These are phyloP conservation scores for Arachis hypogaea DNA, from an alignment of 306 rosid species.

Conservation along the genomic window DNA sequence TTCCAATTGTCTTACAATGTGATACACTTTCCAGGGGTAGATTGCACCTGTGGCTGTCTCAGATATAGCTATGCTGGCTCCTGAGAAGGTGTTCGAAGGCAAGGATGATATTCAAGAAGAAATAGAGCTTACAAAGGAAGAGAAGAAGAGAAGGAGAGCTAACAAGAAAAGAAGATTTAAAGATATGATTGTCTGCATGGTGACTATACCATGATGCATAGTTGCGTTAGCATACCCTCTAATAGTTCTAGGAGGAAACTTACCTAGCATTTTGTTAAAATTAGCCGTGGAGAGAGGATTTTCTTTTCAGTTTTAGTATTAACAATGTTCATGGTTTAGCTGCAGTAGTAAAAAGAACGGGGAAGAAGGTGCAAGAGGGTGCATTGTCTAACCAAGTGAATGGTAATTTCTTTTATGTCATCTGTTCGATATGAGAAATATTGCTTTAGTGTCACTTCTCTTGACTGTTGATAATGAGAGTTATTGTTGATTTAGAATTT, in stretches of 20 bases:
- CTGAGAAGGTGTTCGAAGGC: conserved; percentile 92
- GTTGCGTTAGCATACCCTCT: conserved; percentile 7
- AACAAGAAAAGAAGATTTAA: conserved; percentile 84
- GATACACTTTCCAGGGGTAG: conserved; percentile 53
- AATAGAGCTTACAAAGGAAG: conserved; percentile 81
- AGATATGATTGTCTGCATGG: conserved; percentile 51
- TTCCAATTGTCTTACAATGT: conserved; percentile 29
- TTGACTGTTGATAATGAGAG: neutral
- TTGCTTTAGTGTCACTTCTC: neutral
- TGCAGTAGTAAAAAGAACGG: conserved; percentile 50
- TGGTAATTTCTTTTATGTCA: conserved; percentile 45
- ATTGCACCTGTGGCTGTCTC: conserved; percentile 95
- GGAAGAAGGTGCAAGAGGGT: conserved; percentile 47
- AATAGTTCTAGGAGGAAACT: conserved; percentile 21
- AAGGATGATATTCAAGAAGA: conserved; percentile 94
- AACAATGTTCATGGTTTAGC: conserved; percentile 56
- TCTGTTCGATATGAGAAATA: neutral
- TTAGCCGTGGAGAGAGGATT: neutral
- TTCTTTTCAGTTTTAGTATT: conserved; percentile 22
- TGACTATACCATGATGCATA: conserved; percentile 24
- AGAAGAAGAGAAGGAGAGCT: conserved; percentile 92
- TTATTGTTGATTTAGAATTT: no score
- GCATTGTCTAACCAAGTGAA: conserved; percentile 37
- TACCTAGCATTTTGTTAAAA: conserved; percentile 26
- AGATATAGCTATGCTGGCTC: conserved; percentile 98